phyloP scores from a whole-genome alignment of 805 yeast genomes.

The Saccharomyces jurei region DNA sequence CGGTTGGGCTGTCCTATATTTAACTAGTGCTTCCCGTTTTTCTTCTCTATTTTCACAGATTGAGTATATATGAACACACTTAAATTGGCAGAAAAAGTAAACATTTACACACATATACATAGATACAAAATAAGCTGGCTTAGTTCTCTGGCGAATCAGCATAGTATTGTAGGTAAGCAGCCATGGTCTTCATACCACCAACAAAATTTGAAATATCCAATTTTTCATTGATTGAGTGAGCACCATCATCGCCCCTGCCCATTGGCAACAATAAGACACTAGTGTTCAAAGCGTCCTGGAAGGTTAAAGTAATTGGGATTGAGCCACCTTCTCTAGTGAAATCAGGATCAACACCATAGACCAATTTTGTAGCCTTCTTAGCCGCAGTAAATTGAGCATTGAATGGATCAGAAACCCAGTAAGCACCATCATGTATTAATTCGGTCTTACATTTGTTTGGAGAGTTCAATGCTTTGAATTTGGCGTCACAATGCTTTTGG shows the following conservation, averaged over 20 bases:
- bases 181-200: slow-evolving; percentile 86
- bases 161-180: slow-evolving; percentile 88
- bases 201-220: slow-evolving; percentile 81
- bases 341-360: slow-evolving; percentile 93
- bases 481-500: slow-evolving; percentile 55
- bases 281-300: slow-evolving; percentile 79
- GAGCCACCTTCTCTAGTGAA: slow-evolving; percentile 99
- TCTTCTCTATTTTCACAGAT: not conserved
- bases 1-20: too few species aligned
- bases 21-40: not conserved
- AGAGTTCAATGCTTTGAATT: slow-evolving; percentile 60
- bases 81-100: not conserved
- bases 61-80: not conserved
- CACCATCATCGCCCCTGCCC: slow-evolving; percentile 99
- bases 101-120: not conserved
- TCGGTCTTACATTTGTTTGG: slow-evolving; percentile 68
- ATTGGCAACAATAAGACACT: slow-evolving; percentile 86
- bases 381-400: slow-evolving; percentile 93
- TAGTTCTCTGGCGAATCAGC: slow-evolving; percentile 34
- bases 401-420: slow-evolving; percentile 93
- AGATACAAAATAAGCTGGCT: not conserved
- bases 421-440: slow-evolving; percentile 88
- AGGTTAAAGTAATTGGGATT: slow-evolving; percentile 91
- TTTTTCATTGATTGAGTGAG: slow-evolving; percentile 96
- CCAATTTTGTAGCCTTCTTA: slow-evolving; percentile 84